A percentile compares a stretch with the other conserved stretches of the same genome.
phyloP scores from a whole-genome alignment of 768 basidiomycete species.

The Hygrocybe punicea region DNA sequence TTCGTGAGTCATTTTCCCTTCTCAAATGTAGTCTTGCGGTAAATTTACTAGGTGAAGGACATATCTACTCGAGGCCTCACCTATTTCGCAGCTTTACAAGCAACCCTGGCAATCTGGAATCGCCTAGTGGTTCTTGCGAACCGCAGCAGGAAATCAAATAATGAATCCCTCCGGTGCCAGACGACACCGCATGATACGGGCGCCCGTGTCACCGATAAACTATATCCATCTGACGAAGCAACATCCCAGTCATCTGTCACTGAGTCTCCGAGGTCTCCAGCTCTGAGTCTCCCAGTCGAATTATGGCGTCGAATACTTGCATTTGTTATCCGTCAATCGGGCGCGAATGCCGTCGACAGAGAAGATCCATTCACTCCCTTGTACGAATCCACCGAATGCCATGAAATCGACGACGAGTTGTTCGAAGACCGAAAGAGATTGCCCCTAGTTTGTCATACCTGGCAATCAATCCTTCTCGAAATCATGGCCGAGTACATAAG shows the following conservation, averaged over 20 bases:
- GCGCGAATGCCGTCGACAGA: slow-evolving; percentile 30
- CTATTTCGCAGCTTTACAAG: neutral
- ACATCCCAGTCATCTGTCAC: no score
- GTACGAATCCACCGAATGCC: slow-evolving; percentile 25
- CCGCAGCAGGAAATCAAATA: neutral
- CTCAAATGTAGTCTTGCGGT: no score
- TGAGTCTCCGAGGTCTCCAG: slow-evolving; percentile 9
- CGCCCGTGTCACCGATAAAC: no score
- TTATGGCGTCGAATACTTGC: slow-evolving; percentile 42
- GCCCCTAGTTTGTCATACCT: slow-evolving; percentile 37
- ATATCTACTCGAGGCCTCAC: neutral
- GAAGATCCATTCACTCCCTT: slow-evolving; percentile 42
- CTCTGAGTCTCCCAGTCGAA: slow-evolving; percentile 35
- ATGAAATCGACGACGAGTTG: slow-evolving; percentile 30
- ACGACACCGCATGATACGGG: neutral
- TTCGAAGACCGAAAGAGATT: slow-evolving; percentile 31
- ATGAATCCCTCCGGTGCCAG: neutral
- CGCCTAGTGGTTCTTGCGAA: neutral
- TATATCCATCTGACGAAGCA: no score
- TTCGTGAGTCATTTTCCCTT: no score
- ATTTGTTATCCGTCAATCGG: slow-evolving; percentile 34
- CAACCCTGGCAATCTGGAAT: neutral
- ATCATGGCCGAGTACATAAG: slow-evolving; percentile 42
- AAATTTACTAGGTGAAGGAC: no score
- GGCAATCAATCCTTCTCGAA: slow-evolving; percentile 36